Percentiles rank a stretch among this genome's conserved stretches.
These are phyloP conservation scores for Coniferiporia weirii DNA, from an alignment of 1,284 basidiomycete species.

Conservation along the genomic window DNA sequence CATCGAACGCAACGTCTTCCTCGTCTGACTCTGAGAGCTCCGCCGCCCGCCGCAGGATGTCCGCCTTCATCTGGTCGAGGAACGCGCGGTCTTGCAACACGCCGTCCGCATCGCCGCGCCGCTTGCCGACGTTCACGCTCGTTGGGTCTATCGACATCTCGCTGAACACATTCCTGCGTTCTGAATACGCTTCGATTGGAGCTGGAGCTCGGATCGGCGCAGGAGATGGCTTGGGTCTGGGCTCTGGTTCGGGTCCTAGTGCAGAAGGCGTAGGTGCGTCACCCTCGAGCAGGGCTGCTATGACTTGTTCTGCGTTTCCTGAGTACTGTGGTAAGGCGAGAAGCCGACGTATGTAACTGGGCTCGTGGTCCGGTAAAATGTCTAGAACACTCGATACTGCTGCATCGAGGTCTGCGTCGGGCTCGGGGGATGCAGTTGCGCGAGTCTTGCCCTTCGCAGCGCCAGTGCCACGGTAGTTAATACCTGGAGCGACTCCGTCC, in stretches of 20 bases:
- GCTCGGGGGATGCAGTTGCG: constrained; percentile 23
- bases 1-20: constrained; percentile 51
- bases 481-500: constrained; percentile 46
- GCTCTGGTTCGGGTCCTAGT: background rate
- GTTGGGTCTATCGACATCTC: constrained; percentile 61
- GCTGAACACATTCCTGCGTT: constrained; percentile 69
- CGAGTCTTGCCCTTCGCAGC: constrained; percentile 35
- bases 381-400: constrained; percentile 65
- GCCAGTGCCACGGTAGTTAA: constrained; percentile 35
- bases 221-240: background rate
- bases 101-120: constrained; percentile 32
- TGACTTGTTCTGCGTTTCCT: constrained; percentile 51
- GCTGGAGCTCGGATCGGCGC: background rate
- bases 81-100: constrained; percentile 46
- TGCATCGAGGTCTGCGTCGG: constrained; percentile 38
- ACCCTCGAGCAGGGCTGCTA: constrained; percentile 67
- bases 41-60: constrained; percentile 73
- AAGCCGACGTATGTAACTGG: constrained; percentile 51
- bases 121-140: constrained; percentile 60
- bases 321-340: constrained; percentile 43
- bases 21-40: constrained; percentile 63
- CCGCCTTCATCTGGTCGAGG: constrained; percentile 74
- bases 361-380: constrained; percentile 56
- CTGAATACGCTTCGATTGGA: constrained; percentile 29
- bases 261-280: constrained; percentile 46